Conservation (phyloP, 2,329 filamentous ascomycete species). For the Immersiporthe knoxdaviesiana region DNA sequence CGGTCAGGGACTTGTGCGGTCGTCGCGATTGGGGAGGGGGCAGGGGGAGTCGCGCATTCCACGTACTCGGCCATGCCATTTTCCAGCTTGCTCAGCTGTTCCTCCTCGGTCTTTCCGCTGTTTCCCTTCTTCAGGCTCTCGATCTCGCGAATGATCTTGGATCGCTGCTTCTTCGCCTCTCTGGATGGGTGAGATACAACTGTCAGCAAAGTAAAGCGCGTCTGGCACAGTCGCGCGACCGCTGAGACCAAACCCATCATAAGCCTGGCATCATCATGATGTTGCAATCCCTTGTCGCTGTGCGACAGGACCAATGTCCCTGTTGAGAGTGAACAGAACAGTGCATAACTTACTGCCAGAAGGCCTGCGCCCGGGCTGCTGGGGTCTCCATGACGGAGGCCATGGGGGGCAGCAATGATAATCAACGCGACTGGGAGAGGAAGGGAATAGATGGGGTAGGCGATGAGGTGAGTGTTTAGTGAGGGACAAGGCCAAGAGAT, state of each 20-base stretch:
- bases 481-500: neutral
- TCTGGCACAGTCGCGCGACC: neutral
- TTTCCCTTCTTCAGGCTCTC: conserved; percentile 37
- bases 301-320: too few relatives aligned
- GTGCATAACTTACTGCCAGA: conserved; percentile 28
- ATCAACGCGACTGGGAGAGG: too few relatives aligned
- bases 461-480: conserved; percentile 2
- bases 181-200: conserved; percentile 17
- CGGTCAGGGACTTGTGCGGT: conserved; percentile 25
- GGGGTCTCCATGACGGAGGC: conserved; percentile 25
- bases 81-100: conserved; percentile 39
- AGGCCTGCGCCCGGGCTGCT: conserved; percentile 22
- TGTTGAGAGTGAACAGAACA: too few relatives aligned
- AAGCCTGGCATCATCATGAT: neutral
- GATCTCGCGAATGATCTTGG: conserved; percentile 33
- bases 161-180: conserved; percentile 35
- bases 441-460: neutral
- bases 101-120: conserved; percentile 30
- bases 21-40: too few relatives aligned
- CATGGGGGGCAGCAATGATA: conserved; percentile 17
- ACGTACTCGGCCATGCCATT: conserved; percentile 39
- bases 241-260: neutral
- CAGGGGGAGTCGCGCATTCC: neutral
- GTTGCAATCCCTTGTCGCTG: too few relatives aligned
- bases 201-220: conserved; percentile 14